Conservation (phyloP, 208 protist genomes). For the Acanthamoeba triangularis region DNA sequence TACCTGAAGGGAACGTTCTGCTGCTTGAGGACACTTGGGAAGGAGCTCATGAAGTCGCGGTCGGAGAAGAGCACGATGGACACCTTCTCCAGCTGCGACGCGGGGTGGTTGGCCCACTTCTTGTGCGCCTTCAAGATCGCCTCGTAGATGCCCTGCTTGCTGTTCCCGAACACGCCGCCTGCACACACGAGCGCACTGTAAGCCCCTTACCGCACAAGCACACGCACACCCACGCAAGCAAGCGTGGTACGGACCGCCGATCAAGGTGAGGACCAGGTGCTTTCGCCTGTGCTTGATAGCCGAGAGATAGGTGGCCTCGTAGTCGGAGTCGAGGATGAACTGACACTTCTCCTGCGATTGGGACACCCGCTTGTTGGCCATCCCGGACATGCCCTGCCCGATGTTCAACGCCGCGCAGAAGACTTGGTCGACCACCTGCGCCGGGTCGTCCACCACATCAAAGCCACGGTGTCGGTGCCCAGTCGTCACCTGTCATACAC, state of each 20-base stretch:
- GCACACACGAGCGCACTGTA: no score
- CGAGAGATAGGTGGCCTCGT: constrained; percentile 75
- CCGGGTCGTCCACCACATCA: constrained; percentile 39
- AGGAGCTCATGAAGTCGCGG: constrained; percentile 31
- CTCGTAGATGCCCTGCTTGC: constrained; percentile 53
- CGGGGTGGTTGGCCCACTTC: constrained; percentile 76
- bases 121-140: constrained; percentile 72
- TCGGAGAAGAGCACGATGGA: constrained; percentile 56
- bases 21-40: constrained; percentile 17
- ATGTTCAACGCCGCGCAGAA: constrained; percentile 78
- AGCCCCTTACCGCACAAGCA: neutral
- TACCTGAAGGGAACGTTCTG: constrained; percentile 25
- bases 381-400: constrained; percentile 67
- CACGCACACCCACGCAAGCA: neutral
- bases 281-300: constrained; percentile 67
- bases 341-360: constrained; percentile 45
- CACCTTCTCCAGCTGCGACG: constrained; percentile 47
- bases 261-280: constrained; percentile 66
- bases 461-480: constrained; percentile 61
- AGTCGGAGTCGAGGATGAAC: constrained; percentile 76
- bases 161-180: constrained; percentile 75
- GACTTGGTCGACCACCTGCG: constrained; percentile 71
- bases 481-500: constrained; percentile 31
- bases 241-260: constrained; percentile 41
- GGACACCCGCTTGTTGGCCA: constrained; percentile 23